A percentile compares a stretch with the other conserved stretches of the same genome.
These are phyloP conservation scores for Grosmannia huntii DNA, from an alignment of 2,329 filamentous ascomycete genomes.

Conservation along the genomic window DNA sequence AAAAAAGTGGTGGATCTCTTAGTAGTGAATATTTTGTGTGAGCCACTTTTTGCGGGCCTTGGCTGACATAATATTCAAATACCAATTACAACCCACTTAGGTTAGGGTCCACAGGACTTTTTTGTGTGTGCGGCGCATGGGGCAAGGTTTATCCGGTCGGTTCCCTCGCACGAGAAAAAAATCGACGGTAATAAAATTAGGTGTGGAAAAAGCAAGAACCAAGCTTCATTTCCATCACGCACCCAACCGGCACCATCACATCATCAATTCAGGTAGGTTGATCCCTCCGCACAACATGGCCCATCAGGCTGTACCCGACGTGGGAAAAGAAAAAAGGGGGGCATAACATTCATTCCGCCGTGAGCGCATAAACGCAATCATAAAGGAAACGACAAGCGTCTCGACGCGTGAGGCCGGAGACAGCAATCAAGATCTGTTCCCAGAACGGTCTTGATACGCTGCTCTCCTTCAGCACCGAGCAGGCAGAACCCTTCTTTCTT, in stretches of 20 bases:
- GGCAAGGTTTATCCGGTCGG: conserved; percentile 7
- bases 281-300: conserved; percentile 1
- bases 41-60: conserved; percentile 3
- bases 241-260: background rate
- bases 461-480: conserved; percentile 52
- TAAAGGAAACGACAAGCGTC: background rate
- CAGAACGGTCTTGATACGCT: conserved; percentile 39
- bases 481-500: conserved; percentile 52
- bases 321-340: conserved; percentile 7
- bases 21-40: conserved; percentile 8
- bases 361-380: background rate
- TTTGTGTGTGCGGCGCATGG: conserved; percentile 6
- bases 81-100: conserved; percentile 3
- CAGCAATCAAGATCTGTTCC: conserved; percentile 38
- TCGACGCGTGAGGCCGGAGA: conserved; percentile 37
- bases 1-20: background rate
- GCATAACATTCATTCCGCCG: background rate
- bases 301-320: conserved; percentile 17
- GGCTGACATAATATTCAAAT: background rate
- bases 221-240: background rate
- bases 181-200: background rate
- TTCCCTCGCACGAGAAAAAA: conserved; percentile 9
- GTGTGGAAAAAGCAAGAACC: background rate
- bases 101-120: conserved; percentile 12
- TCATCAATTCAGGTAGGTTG: conserved; percentile 9